Evolutionary conservation across 2,329 filamentous ascomycete genomes (phyloP).

Genomic region (Fusarium sp.): DNA sequence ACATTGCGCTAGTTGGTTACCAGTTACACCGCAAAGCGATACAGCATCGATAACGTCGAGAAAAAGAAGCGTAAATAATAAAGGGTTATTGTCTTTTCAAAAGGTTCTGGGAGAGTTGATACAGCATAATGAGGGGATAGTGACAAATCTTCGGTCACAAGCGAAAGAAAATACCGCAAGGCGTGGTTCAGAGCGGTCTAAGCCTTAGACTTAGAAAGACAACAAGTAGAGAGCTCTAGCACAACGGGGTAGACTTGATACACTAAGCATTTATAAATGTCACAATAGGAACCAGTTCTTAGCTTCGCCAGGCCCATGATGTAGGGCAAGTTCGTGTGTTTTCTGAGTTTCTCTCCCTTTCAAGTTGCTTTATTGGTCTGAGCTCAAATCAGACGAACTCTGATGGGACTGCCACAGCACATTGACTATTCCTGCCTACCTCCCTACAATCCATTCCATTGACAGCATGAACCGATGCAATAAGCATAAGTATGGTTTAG

Average conservation of each 20-base stretch:
- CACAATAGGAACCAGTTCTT: accelerated
- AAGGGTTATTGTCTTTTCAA: background rate
- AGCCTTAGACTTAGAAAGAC: too few species aligned
- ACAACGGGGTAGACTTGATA: background rate
- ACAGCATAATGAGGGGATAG: background rate
- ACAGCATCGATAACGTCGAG: background rate
- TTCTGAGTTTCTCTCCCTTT: too few species aligned
- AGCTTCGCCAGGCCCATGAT: accelerated
- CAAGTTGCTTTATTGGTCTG: background rate
- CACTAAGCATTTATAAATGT: background rate
- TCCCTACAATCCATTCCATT: too few species aligned
- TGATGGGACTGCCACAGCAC: background rate
- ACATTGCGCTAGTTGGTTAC: background rate
- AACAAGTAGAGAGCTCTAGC: background rate
- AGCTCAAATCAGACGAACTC: accelerated
- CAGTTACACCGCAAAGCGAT: background rate
- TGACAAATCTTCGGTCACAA: background rate
- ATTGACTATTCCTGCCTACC: background rate
- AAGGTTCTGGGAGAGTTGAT: background rate
- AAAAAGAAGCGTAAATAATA: background rate
- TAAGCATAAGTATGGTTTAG: accelerated
- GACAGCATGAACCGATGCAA: background rate
- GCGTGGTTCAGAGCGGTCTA: accelerated
- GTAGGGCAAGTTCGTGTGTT: background rate
- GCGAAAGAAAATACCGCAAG: background rate